Evolutionary conservation across 2,329 filamentous ascomycete genomes (phyloP), one percentile per base, ranked within the genome.

Genomic region (Clarireedia homoeocarpa): DNA sequence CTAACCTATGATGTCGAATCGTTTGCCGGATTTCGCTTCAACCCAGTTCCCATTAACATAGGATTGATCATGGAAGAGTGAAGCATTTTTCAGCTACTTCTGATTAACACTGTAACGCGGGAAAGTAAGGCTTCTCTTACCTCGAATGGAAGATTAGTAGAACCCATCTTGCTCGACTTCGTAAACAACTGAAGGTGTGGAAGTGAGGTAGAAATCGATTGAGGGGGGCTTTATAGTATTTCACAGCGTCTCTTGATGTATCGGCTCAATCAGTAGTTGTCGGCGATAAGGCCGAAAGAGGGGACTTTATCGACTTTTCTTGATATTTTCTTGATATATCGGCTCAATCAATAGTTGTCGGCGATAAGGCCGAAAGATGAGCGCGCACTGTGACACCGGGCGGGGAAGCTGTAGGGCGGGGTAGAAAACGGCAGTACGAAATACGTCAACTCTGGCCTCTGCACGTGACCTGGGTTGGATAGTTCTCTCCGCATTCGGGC

Each of bases 11-110:
- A 83, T 74, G 59, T 82, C 78, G 60, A 82, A 83, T 50, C 76
- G 73, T 66, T 81, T 79, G 53, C 77, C 77, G 3, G 79, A 81
- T 64, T 78, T 78, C 3, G 79, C 72, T 61, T 77, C 76, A 39
- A 77, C 70, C 78, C 79, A 82, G 63, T 78, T 63, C n/a, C 79
- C 79, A 56, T 76, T 68, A 40, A 82, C 73, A 57, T 78, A 77
- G 1, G 77, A 79, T 58, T 78, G 69, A 53, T 78, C 75, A 51
- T 75, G 75, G 65, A 82, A 77, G n/a, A 82, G 65, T 24, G 76
- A 74, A 10, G 77, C 72, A 58, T 78, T 75, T 65, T 78, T 78
- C 59, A 82, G 72, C 74, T 81, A 45, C 17, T 48, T n/a, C 15
- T 14, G 10, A 34, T 61, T 45, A 60, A 51, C n/a, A 10, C 45